phyloP scores from a whole-genome alignment of 495 filamentous ascomycete species.

The Tetracladium setigerum region DNA sequence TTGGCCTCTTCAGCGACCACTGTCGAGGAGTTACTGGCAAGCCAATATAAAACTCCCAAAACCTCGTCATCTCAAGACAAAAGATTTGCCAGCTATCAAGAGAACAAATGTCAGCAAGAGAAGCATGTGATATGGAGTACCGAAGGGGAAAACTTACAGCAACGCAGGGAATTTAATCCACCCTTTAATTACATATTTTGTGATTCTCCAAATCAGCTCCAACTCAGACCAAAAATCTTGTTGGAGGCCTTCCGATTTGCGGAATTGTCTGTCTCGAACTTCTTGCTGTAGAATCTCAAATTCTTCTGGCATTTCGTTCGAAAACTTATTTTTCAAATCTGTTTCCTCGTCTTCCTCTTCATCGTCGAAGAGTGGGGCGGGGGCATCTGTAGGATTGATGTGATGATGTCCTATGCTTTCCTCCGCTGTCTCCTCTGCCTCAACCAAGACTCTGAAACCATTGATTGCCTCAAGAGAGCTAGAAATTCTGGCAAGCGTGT shows the following conservation, averaged over 20 bases:
- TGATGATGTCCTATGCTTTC: slow-evolving; percentile 18
- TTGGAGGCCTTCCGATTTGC: slow-evolving; percentile 33
- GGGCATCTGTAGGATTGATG: slow-evolving; percentile 17
- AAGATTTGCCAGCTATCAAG: slow-evolving; percentile 50
- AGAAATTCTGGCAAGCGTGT: slow-evolving; percentile 82
- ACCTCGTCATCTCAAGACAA: slow-evolving; percentile 48
- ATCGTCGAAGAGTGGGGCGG: slow-evolving; percentile 3
- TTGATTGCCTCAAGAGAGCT: slow-evolving; percentile 68
- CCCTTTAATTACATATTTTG: slow-evolving; percentile 55
- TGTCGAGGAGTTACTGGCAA: slow-evolving; percentile 59
- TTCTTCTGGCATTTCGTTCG: neutral
- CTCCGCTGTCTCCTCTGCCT: slow-evolving; percentile 35
- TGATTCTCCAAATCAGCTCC: slow-evolving; percentile 48
- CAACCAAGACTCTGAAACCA: slow-evolving; percentile 64
- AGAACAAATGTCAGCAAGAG: neutral
- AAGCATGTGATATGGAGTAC: slow-evolving; percentile 2
- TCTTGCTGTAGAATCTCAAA: no score
- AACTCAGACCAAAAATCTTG: slow-evolving; percentile 61
- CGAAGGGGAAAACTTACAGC: slow-evolving; percentile 51
- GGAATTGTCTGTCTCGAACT: slow-evolving; percentile 24
- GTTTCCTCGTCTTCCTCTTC: slow-evolving; percentile 23
- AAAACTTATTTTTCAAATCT: slow-evolving; percentile 35
- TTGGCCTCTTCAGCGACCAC: slow-evolving; percentile 55
- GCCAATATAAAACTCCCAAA: slow-evolving; percentile 76
- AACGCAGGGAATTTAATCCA: slow-evolving; percentile 64